Conservation (phyloP, 257 asterid species). For the Ehretia macrophylla region DNA sequence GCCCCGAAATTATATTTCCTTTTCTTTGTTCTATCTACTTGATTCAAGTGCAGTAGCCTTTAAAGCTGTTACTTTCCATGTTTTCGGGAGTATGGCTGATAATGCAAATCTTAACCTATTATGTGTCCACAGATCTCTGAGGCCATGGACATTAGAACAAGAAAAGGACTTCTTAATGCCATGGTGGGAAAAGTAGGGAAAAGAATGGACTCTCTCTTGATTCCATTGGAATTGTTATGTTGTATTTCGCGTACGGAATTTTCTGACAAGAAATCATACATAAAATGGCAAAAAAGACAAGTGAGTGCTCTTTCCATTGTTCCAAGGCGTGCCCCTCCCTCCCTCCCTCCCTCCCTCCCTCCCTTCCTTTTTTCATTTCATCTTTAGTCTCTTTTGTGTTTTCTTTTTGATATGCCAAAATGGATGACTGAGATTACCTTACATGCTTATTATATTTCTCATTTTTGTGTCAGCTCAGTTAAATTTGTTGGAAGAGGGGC, state of each 20-base stretch:
- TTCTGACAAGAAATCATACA: slow-evolving; percentile 89
- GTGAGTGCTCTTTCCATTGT: slow-evolving; percentile 45
- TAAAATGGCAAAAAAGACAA: slow-evolving; percentile 99
- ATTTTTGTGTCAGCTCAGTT: slow-evolving; percentile 88
- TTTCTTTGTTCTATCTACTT: too few species aligned
- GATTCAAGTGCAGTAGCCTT: too few species aligned
- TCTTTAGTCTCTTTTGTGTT: neutral
- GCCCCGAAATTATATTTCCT: too few species aligned
- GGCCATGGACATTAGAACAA: slow-evolving; percentile 84
- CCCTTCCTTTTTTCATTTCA: slow-evolving; percentile 5
- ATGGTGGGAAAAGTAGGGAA: slow-evolving; percentile 96
- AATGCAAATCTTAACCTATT: neutral
- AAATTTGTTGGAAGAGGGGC: slow-evolving; percentile 98
- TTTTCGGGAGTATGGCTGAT: too few species aligned
- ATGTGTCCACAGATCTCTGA: slow-evolving; percentile 63
- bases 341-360: slow-evolving; percentile 6
- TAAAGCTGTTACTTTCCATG: too few species aligned
- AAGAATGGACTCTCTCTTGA: slow-evolving; percentile 89
- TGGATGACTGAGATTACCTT: neutral
- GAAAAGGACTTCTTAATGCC: slow-evolving; percentile 88
- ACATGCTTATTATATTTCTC: slow-evolving; percentile 21
- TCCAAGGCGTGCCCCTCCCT: too few species aligned
- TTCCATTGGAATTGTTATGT: slow-evolving; percentile 84
- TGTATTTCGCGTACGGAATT: slow-evolving; percentile 93
- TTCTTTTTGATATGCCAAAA: neutral